Evolutionary conservation across 1,284 basidiomycete species (phyloP).

Genomic region (Gymnopus androsaceus): DNA sequence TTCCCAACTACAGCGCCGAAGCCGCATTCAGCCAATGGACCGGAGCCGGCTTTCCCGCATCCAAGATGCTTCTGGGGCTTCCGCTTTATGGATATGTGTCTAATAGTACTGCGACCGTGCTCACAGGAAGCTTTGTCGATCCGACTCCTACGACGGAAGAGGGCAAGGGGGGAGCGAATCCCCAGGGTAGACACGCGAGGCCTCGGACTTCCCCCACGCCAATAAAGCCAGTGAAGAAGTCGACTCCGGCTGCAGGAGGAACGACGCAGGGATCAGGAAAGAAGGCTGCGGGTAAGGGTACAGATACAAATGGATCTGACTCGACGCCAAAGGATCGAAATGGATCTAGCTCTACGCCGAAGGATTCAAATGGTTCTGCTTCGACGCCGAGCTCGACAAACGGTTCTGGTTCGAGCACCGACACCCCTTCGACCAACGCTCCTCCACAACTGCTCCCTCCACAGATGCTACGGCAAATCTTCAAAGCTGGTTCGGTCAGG

Average conservation of each 20-base stretch:
- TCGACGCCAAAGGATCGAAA: no score
- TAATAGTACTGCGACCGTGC: slow-evolving; percentile 39
- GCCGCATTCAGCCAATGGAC: slow-evolving; percentile 71
- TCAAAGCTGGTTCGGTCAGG: slow-evolving; percentile 42
- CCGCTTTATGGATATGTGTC: slow-evolving; percentile 69
- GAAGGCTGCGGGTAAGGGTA: no score
- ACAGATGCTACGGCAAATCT: slow-evolving; percentile 34
- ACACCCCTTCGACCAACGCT: no score
- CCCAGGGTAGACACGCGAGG: no score
- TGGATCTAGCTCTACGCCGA: no score
- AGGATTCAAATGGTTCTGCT: neutral
- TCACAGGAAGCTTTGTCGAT: slow-evolving; percentile 36
- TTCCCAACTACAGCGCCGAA: slow-evolving; percentile 66
- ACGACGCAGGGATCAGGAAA: slow-evolving; percentile 3
- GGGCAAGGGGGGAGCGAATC: no score
- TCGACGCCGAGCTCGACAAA: neutral
- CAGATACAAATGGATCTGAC: no score
- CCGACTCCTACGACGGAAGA: slow-evolving; percentile 18
- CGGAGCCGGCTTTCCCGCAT: slow-evolving; percentile 67
- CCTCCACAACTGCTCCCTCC: no score
- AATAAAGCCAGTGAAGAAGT: neutral
- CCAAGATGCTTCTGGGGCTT: slow-evolving; percentile 74
- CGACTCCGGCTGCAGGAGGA: neutral
- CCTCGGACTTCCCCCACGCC: no score
- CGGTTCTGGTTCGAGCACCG: no score